Evolutionary conservation across 75 land plant genomes (phyloP), one percentile per base, ranked within the genome.

Genomic region (Picea sitchensis): DNA sequence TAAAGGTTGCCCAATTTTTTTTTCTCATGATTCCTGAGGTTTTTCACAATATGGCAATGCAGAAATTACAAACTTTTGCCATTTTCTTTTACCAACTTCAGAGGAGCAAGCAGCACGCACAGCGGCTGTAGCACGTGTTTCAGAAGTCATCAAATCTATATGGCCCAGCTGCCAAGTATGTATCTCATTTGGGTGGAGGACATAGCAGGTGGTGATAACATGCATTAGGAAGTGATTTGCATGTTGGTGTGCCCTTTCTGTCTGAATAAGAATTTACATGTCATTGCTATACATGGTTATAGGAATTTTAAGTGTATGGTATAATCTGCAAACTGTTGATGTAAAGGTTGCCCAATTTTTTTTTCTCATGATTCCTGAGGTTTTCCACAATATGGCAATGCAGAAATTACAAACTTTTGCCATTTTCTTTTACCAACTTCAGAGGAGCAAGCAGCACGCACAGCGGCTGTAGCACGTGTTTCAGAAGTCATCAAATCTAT

Each of bases 341-440:
- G 54, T 51, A 51, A 51, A 51, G 54, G 54, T 51, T 47, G 11
- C 54, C 11, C 54, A 51, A 8, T 8, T 51, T 51, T 51, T 51
- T 51, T 51, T 51, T 9, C 54, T 51, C 11, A 0, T 51, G 54
- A 51, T 51, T 51, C 11, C 54, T 51, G 54, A 51, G 54, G 54
- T 9, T 51, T 51, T 51, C 9, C 54, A 51, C 54, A 51, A 51
- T 51, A 51, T 51, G 9, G 54, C 54, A 51, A 57, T 85, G 47
- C 92, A 97, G 99, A 97, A 82, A 95, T 97, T 71, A 58, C 93
- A 65, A 91, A 95, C 77, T 97, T 97, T 59, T 97, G 96, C 80
- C 85, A 95, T 5, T 93, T 97, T 79, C 82, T 97, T 32, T 89
- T 98, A 18, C 99, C 99, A 72, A 97, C 99, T 58, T 83, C 80